Percentiles rank a stretch among this genome's conserved stretches.
Evolutionary conservation across 139 green algal species (phyloP).

Genomic region (Haematococcus sp.): DNA sequence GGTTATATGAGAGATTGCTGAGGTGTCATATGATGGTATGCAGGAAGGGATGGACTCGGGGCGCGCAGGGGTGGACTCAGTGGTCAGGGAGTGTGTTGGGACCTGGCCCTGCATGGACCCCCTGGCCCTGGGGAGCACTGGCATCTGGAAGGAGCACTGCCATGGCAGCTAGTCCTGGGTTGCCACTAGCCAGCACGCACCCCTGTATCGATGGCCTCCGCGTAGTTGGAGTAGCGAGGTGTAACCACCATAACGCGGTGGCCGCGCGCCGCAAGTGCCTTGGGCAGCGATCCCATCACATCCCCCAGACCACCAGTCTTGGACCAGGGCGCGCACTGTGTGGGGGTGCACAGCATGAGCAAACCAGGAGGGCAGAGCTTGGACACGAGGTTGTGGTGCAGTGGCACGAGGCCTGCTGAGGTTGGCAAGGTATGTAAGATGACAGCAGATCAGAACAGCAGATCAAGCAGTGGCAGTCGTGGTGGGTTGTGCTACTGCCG

Average conservation of each 20-base stretch:
- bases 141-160: no score
- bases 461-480: no score
- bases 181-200: slow-evolving; percentile 24
- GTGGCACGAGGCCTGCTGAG: no score
- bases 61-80: slow-evolving; percentile 7
- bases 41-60: no score
- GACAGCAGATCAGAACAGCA: no score
- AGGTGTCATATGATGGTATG: neutral
- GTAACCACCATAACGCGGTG: slow-evolving; percentile 85
- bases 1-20: neutral
- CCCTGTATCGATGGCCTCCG: slow-evolving; percentile 63
- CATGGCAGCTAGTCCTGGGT: no score
- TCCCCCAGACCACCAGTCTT: slow-evolving; percentile 88
- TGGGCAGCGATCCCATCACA: slow-evolving; percentile 65
- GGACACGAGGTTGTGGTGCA: no score
- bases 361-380: neutral
- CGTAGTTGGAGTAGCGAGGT: slow-evolving; percentile 73
- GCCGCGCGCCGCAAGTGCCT: slow-evolving; percentile 61
- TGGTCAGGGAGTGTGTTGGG: neutral
- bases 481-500: no score
- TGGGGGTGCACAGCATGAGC: neutral
- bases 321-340: slow-evolving; percentile 80
- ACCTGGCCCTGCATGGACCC: no score
- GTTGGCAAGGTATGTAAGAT: no score
- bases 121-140: no score